Conservation (phyloP, 306 rosid genomes). For the Glycine latifolia region DNA sequence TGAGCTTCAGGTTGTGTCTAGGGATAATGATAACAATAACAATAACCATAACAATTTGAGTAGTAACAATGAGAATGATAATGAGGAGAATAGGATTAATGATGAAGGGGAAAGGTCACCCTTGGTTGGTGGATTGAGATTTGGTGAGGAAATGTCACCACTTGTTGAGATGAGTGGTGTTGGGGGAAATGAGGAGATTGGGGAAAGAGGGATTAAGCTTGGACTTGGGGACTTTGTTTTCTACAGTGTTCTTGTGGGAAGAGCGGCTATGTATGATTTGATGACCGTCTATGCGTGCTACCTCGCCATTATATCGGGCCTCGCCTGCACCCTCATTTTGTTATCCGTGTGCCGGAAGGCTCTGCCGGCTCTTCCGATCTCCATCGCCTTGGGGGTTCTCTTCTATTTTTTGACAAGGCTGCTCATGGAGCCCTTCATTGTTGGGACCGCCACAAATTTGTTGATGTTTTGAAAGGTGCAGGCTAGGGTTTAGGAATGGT, state of each 20-base stretch:
- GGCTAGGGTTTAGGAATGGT: slow-evolving; percentile 41
- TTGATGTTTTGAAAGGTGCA: slow-evolving; percentile 72
- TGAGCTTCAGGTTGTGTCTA: slow-evolving; percentile 74
- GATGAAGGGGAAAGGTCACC: slow-evolving; percentile 68
- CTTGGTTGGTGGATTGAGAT: slow-evolving; percentile 48
- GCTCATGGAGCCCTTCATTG: slow-evolving; percentile 91
- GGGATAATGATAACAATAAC: neutral
- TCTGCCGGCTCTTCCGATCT: slow-evolving; percentile 91
- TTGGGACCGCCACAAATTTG: slow-evolving; percentile 86
- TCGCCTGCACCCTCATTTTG: slow-evolving; percentile 89
- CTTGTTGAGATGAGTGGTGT: neutral
- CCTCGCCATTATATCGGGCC: slow-evolving; percentile 92
- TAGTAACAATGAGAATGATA: slow-evolving; percentile 18
- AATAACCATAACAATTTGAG: too few relatives aligned
- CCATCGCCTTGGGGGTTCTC: slow-evolving; percentile 77
- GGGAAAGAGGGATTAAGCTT: slow-evolving; percentile 78
- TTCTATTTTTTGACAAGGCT: slow-evolving; percentile 92
- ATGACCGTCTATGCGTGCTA: slow-evolving; percentile 98
- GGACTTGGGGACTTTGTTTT: slow-evolving; percentile 95
- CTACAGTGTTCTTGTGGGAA: slow-evolving; percentile 95
- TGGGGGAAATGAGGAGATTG: slow-evolving; percentile 23
- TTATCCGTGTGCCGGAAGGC: slow-evolving; percentile 79
- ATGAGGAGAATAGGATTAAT: slow-evolving; percentile 2
- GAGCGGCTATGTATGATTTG: slow-evolving; percentile 98
- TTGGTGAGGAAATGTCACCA: slow-evolving; percentile 2